Evolutionary conservation across 352 stramenopile species (phyloP), one percentile per base, ranked within the genome.

Genomic region (Globisporangium parvum): DNA sequence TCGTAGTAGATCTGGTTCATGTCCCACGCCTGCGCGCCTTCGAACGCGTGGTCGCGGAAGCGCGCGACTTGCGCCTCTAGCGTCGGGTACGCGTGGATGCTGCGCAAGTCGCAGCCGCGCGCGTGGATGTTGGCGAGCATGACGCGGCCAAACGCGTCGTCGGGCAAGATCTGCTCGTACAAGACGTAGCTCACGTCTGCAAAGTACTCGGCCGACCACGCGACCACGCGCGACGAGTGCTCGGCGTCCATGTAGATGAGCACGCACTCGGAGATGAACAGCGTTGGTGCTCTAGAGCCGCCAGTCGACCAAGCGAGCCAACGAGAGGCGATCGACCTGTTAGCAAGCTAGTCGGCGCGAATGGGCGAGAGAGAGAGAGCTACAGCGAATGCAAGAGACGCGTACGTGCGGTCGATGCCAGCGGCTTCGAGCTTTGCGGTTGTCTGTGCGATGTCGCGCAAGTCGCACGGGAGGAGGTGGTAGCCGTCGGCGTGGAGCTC

Each of bases 1-100:
- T 95, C 78, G 60, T 96, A 96, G 69, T 97, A 97, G 24, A 97
- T 75, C 55, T 93, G 72, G 74, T 96, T 94, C 88, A 96, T 96
- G 71, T 96, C 84, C 70, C 77, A 87, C 57, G 85, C 89, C 57
- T 93, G 75, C 26, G 79, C 82, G 24, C 76, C 62, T 39, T 76
- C 76, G 51, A 90, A 96, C 24, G 71, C 56, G 55, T 85, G 72
- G 14, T 67, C 57, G n/a, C 61, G 75, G 70, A 96, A 96, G 23
- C 88, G 73, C 51, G 70, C 47, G 40, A 85, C 72, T 60, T 96
- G 86, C 9, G 86, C 76, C 24, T 85, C 72, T 9, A 88, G 59
- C 31, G 70, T 95, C 40, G 71, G 90, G 67, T 81, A 93, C 56
- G 86, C 81, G 37, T 67, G 55, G 37, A 96, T 95, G 58, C 85